phyloP scores from a whole-genome alignment of 306 rosid genomes.

The Vicia villosa region DNA sequence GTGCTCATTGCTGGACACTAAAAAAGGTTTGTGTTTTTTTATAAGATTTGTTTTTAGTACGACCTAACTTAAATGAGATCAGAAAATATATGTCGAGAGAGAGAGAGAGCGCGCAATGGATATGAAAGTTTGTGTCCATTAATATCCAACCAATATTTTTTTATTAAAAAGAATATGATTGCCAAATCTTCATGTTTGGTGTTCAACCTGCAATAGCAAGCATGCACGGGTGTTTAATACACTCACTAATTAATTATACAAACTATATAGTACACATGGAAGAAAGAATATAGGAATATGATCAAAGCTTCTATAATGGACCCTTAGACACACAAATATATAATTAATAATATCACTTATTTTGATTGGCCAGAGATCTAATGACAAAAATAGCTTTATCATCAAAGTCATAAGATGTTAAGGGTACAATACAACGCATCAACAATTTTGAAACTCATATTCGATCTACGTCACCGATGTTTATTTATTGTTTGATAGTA shows the following conservation, averaged over 20 bases:
- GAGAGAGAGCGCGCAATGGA: not conserved
- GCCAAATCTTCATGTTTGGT: slow-evolving; percentile 4
- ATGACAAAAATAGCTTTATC: too few species aligned
- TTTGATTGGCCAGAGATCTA: too few species aligned
- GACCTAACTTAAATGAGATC: slow-evolving; percentile 47
- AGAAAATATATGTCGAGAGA: not conserved
- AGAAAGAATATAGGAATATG: not conserved
- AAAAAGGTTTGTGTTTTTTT: too few species aligned
- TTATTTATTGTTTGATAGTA: too few species aligned
- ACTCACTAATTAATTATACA: slow-evolving; percentile 26
- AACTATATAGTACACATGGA: not conserved
- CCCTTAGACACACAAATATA: not conserved
- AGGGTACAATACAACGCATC: too few species aligned
- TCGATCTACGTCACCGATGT: too few species aligned
- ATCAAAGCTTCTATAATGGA: slow-evolving; percentile 15
- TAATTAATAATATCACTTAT: too few species aligned
- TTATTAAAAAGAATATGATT: not conserved
- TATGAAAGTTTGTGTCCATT: not conserved
- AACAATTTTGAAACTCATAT: too few species aligned
- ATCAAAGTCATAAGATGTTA: too few species aligned
- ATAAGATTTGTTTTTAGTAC: slow-evolving; percentile 14
- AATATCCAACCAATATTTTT: not conserved
- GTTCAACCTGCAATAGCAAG: slow-evolving; percentile 16
- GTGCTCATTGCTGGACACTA: slow-evolving; percentile 7
- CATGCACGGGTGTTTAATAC: slow-evolving; percentile 38